phyloP scores from a whole-genome alignment of 2,329 filamentous ascomycete species.

The Drechslera avenae region DNA sequence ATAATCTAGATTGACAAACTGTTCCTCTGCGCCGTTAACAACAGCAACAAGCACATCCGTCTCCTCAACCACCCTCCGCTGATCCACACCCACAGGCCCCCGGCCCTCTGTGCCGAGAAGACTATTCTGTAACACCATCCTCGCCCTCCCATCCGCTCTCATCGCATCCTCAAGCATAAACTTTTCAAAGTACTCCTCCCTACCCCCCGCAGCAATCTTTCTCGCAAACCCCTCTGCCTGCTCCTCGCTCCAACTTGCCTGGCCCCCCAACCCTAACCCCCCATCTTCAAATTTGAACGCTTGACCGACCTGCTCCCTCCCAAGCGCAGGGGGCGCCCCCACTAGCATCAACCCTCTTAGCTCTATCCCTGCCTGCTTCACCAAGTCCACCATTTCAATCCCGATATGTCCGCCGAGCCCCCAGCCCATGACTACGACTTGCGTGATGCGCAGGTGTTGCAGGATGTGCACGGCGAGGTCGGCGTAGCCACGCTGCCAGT shows the following conservation, averaged over 20 bases:
- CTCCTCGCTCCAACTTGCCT: slow-evolving; percentile 22
- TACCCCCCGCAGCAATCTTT: slow-evolving; percentile 15
- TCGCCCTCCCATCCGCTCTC: slow-evolving; percentile 33
- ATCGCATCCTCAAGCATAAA: slow-evolving; percentile 37
- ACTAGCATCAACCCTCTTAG: slow-evolving; percentile 37
- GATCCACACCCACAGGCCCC: slow-evolving; percentile 21
- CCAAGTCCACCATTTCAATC: slow-evolving; percentile 36
- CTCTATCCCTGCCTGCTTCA: not conserved
- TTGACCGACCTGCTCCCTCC: slow-evolving; percentile 18
- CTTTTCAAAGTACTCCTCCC: slow-evolving; percentile 20
- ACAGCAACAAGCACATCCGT: slow-evolving; percentile 32
- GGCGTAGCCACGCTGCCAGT: slow-evolving; percentile 41
- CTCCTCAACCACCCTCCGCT: slow-evolving; percentile 25
- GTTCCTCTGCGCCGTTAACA: slow-evolving; percentile 38
- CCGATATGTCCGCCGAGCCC: slow-evolving; percentile 41
- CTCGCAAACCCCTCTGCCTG: slow-evolving; percentile 24
- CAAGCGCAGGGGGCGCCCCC: slow-evolving; percentile 36
- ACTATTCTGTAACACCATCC: slow-evolving; percentile 31
- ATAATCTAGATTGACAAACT: slow-evolving; percentile 41
- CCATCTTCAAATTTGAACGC: slow-evolving; percentile 20
- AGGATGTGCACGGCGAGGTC: slow-evolving; percentile 38
- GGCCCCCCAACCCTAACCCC: slow-evolving; percentile 18
- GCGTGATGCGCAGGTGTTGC: slow-evolving; percentile 15
- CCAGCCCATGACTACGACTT: slow-evolving; percentile 40
- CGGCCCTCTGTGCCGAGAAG: slow-evolving; percentile 18